These are phyloP conservation scores for Ceratocystiopsis sp. DNA, from an alignment of 2,329 filamentous ascomycete genomes.

Conservation along the genomic window DNA sequence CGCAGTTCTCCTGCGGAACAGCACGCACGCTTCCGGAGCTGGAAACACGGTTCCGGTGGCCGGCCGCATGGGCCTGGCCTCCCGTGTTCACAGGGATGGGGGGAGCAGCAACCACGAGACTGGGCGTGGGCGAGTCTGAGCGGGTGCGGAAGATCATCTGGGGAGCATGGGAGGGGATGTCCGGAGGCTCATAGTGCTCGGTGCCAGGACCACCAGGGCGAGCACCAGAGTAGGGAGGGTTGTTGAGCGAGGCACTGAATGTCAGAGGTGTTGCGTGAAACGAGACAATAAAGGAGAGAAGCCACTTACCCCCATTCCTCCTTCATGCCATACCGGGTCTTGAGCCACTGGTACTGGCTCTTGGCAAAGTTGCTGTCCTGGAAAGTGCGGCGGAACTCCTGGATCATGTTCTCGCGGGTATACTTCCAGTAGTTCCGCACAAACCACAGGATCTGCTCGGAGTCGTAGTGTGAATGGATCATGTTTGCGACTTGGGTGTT, in stretches of 20 bases:
- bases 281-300: background rate
- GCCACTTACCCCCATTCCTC: slow-evolving; percentile 10
- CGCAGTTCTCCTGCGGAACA: no score
- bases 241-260: slow-evolving; percentile 7
- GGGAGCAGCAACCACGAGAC: background rate
- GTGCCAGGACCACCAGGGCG: slow-evolving; percentile 6
- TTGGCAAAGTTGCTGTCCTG: slow-evolving; percentile 7
- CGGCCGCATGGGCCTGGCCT: no score
- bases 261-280: background rate
- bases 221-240: slow-evolving; percentile 8
- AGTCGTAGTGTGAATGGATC: slow-evolving; percentile 9
- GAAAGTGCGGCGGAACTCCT: slow-evolving; percentile 3
- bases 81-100: no score
- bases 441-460: slow-evolving; percentile 10
- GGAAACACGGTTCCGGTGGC: no score
- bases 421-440: slow-evolving; percentile 9
- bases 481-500: slow-evolving; percentile 2
- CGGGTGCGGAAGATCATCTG: background rate
- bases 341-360: slow-evolving; percentile 11
- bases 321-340: slow-evolving; percentile 10
- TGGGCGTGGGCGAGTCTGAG: slow-evolving; percentile 1
- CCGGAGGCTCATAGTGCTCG: slow-evolving; percentile 2
- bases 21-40: no score
- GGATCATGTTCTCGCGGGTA: slow-evolving; percentile 4
- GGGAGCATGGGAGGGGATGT: slow-evolving; percentile 2